These are phyloP conservation scores for Fusarium coicis DNA, from an alignment of 2,329 filamentous ascomycete species.

Conservation along the genomic window DNA sequence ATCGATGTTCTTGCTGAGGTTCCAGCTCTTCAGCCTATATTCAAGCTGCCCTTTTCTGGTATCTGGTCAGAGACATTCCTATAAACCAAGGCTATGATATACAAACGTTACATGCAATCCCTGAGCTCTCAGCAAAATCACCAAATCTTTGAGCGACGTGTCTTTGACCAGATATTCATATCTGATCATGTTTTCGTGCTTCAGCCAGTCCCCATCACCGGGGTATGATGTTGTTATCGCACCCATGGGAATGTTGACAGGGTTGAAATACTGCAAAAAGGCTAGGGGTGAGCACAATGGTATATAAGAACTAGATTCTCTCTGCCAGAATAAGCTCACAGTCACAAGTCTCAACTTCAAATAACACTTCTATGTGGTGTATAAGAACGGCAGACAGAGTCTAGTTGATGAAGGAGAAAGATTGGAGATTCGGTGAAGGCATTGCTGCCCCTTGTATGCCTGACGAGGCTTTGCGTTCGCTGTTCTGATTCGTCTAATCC, in stretches of 20 bases:
- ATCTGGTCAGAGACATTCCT: rapidly evolving
- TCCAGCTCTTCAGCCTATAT: rapidly evolving
- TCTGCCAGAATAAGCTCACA: too few relatives aligned
- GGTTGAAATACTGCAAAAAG: too few relatives aligned
- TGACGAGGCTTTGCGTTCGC: rapidly evolving
- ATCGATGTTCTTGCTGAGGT: rapidly evolving
- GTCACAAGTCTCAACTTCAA: too few relatives aligned
- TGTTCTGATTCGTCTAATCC: background rate
- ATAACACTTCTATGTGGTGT: too few relatives aligned
- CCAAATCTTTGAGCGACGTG: background rate
- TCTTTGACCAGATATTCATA: background rate
- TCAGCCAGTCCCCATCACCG: rapidly evolving
- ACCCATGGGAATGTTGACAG: too few relatives aligned
- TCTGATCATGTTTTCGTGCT: background rate
- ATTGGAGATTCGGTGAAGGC: background rate
- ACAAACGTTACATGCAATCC: rapidly evolving
- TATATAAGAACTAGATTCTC: too few relatives aligned
- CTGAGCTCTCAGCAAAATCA: background rate
- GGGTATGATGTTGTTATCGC: background rate
- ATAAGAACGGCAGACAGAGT: too few relatives aligned
- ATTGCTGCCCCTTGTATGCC: background rate
- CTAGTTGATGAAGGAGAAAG: too few relatives aligned
- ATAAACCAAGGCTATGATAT: rapidly evolving
- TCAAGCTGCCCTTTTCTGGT: rapidly evolving
- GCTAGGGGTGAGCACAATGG: too few relatives aligned